These are phyloP conservation scores for Pseudomassariella vexata DNA, from an alignment of 2,329 filamentous ascomycete genomes.

Conservation along the genomic window DNA sequence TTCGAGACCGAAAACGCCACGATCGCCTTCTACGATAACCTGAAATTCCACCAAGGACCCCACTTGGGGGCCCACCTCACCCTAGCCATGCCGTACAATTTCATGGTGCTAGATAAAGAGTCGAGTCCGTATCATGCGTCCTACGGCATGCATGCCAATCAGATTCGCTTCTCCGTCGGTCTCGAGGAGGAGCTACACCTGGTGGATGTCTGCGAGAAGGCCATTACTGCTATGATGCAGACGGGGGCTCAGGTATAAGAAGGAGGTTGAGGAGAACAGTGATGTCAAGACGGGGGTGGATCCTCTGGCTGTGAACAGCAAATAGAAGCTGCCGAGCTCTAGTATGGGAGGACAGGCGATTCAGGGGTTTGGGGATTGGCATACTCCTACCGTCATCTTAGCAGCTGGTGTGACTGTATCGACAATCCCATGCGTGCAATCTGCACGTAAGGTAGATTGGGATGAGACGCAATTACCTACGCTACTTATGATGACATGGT, in stretches of 20 bases:
- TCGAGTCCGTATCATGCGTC: conserved; percentile 29
- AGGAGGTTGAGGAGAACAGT: neutral
- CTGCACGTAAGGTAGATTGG: too few relatives aligned
- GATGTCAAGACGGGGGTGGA: conserved; percentile 2
- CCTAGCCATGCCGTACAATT: conserved; percentile 41
- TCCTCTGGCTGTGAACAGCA: conserved; percentile 1
- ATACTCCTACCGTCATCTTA: too few relatives aligned
- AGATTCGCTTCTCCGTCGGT: conserved; percentile 41
- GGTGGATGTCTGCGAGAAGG: conserved; percentile 16
- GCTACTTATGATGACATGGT: too few relatives aligned
- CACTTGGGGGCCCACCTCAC: conserved; percentile 49
- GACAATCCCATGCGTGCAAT: too few relatives aligned
- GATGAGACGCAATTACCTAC: too few relatives aligned
- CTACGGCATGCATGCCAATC: conserved; percentile 32
- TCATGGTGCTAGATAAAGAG: conserved; percentile 34
- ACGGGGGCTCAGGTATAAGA: conserved; percentile 3
- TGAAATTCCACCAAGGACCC: conserved; percentile 44
- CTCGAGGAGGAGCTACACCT: conserved; percentile 37
- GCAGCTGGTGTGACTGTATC: too few relatives aligned
- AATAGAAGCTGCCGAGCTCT: too few relatives aligned
- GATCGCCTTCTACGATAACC: conserved; percentile 41
- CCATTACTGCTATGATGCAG: conserved; percentile 4
- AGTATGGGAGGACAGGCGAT: too few relatives aligned
- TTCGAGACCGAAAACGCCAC: conserved; percentile 35
- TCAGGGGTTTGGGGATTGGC: too few relatives aligned